phyloP scores from a whole-genome alignment of 192 early-diverging fungal species.

The Linnemannia elongata region DNA sequence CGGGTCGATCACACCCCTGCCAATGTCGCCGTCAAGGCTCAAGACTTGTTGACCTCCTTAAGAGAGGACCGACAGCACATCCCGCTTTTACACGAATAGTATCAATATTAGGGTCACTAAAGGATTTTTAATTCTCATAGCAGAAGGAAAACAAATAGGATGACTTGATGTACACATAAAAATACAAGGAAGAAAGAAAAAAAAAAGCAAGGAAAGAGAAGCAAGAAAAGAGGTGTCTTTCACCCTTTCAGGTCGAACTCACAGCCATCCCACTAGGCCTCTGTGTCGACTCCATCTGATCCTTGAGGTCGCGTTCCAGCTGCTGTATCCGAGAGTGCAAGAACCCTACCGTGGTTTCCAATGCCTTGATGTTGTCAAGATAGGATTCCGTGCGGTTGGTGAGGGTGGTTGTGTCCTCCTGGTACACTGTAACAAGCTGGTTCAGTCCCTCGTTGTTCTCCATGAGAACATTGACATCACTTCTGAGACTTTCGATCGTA shows the following conservation, averaged over 20 bases:
- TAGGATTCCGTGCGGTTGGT: slow-evolving; percentile 18
- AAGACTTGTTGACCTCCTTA: slow-evolving; percentile 45
- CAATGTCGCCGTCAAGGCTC: slow-evolving; percentile 26
- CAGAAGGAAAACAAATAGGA: background rate
- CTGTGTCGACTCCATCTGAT: background rate
- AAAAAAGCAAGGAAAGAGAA: background rate
- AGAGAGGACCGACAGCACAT: slow-evolving; percentile 30
- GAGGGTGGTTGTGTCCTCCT: slow-evolving; percentile 7
- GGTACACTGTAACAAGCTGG: slow-evolving; percentile 10
- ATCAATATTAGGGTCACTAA: background rate
- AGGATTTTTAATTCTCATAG: background rate
- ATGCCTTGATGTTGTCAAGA: slow-evolving; percentile 11
- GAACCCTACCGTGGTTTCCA: background rate
- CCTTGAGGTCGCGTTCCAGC: slow-evolving; percentile 13
- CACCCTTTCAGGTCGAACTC: too few species aligned
- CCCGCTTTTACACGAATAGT: slow-evolving; percentile 41
- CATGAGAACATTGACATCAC: slow-evolving; percentile 8
- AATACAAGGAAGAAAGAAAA: background rate
- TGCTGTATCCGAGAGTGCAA: background rate
- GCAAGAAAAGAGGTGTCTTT: background rate
- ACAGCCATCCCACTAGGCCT: background rate
- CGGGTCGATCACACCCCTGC: slow-evolving; percentile 25
- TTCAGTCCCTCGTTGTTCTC: slow-evolving; percentile 8
- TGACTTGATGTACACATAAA: background rate
- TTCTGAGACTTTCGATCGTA: background rate